phyloP scores from a whole-genome alignment of 2,329 filamentous ascomycete genomes.

The Aspergillus novoparasiticus region DNA sequence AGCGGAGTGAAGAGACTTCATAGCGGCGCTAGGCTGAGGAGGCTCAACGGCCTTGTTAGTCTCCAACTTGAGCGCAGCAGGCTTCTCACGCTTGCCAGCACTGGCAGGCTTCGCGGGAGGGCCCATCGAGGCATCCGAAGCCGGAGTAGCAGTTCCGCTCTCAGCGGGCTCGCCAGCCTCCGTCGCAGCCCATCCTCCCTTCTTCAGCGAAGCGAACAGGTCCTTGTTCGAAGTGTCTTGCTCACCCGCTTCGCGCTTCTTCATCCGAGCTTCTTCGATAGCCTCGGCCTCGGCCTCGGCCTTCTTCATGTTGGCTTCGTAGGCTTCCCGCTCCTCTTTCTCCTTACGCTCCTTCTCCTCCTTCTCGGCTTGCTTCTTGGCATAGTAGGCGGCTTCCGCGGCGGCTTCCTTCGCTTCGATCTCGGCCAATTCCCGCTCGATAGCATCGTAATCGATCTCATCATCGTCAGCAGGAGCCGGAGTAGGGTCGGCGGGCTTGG shows the following conservation, averaged over 20 bases:
- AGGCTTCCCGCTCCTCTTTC: constrained; percentile 47
- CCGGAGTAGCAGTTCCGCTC: constrained; percentile 50
- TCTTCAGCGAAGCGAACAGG: constrained; percentile 48
- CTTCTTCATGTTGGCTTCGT: constrained; percentile 52
- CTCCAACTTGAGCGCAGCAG: constrained; percentile 83
- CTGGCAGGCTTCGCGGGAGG: constrained; percentile 58
- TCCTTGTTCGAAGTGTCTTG: constrained; percentile 41
- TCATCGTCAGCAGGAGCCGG: constrained; percentile 39
- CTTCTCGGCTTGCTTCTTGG: constrained; percentile 80
- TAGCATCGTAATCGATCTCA: constrained; percentile 50
- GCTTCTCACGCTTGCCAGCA: constrained; percentile 72
- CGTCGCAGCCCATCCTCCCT: constrained; percentile 39
- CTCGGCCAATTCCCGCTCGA: constrained; percentile 51
- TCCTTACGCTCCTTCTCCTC: constrained; percentile 50
- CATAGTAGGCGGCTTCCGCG: constrained; percentile 55
- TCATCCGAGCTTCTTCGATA: constrained; percentile 46
- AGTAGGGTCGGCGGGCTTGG: constrained; percentile 37
- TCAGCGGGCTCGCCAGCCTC: constrained; percentile 45
- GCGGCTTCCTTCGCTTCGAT: constrained; percentile 50
- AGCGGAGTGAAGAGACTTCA: constrained; percentile 89
- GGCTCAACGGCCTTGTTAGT: constrained; percentile 87
- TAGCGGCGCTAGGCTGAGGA: constrained; percentile 87
- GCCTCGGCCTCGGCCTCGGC: constrained; percentile 53
- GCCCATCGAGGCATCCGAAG: constrained; percentile 49
- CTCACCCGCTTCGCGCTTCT: constrained; percentile 39